Conservation (phyloP, 352 stramenopile species). For the Pythium graminicola region DNA sequence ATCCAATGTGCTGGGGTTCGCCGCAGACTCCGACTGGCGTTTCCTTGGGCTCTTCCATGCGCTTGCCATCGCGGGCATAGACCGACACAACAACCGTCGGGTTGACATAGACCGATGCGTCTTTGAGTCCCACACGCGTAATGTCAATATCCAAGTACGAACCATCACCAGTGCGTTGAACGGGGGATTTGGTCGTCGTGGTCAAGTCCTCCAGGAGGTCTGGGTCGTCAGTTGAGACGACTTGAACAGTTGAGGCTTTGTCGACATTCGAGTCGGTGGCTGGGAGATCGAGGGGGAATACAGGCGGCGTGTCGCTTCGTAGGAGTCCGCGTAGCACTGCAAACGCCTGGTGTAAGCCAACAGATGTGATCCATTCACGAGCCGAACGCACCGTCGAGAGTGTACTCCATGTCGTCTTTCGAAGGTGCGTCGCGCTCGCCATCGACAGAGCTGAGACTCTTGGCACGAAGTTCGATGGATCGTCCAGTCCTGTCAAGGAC, state of each 20-base stretch:
- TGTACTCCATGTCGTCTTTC: conserved; percentile 63
- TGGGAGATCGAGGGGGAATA: conserved; percentile 15
- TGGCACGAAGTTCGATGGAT: conserved; percentile 45
- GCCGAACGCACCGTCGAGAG: conserved; percentile 35
- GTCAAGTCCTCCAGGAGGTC: conserved; percentile 17
- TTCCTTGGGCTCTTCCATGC: conserved; percentile 51
- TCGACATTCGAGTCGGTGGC: too few relatives aligned
- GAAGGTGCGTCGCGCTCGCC: conserved; percentile 40
- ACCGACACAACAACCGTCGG: conserved; percentile 60
- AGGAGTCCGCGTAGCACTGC: conserved; percentile 12
- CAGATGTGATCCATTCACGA: not conserved
- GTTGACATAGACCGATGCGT: conserved; percentile 53
- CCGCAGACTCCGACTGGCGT: conserved; percentile 32
- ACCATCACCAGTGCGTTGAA: conserved; percentile 13
- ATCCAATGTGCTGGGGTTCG: conserved; percentile 43
- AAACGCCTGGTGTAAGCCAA: too few relatives aligned
- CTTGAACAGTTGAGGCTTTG: conserved; percentile 16
- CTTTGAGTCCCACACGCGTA: conserved; percentile 54
- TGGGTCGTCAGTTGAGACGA: conserved; percentile 18
- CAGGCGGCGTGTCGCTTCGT: not conserved
- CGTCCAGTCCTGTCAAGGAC: conserved; percentile 21
- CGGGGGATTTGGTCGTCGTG: not conserved
- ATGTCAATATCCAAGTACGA: conserved; percentile 53
- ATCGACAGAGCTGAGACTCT: conserved; percentile 51
- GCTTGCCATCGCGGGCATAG: conserved; percentile 42